These are phyloP conservation scores for Populus simonii DNA, from an alignment of 345 rosid genomes.

Conservation along the genomic window DNA sequence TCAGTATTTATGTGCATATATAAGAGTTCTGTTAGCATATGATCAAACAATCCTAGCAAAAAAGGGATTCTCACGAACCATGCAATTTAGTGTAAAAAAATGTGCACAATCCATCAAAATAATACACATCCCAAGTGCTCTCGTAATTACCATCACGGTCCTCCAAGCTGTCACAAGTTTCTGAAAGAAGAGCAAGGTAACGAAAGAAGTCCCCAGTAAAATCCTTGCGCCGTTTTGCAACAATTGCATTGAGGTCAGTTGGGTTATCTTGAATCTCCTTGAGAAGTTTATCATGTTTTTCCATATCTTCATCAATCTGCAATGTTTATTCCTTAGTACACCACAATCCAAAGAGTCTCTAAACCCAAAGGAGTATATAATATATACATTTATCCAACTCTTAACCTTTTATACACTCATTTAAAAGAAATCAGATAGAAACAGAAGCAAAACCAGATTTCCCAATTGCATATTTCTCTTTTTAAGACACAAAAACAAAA, in stretches of 20 bases:
- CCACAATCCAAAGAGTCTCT: slow-evolving; percentile 21
- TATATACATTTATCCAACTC: not conserved
- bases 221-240: slow-evolving; percentile 68
- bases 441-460: no score
- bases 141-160: slow-evolving; percentile 72
- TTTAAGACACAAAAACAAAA: no score
- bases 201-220: slow-evolving; percentile 78
- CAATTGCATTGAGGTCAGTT: slow-evolving; percentile 70
- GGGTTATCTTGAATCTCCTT: slow-evolving; percentile 81
- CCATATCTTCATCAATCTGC: slow-evolving; percentile 97
- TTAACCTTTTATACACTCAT: no score
- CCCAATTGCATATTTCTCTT: no score
- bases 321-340: slow-evolving; percentile 46
- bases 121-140: slow-evolving; percentile 2
- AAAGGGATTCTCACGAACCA: not conserved
- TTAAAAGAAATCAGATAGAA: no score
- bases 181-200: slow-evolving; percentile 59
- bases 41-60: not conserved
- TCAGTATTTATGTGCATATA: no score
- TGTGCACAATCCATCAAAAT: slow-evolving; percentile 1
- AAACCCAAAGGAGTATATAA: slow-evolving; percentile 26
- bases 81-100: not conserved
- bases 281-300: slow-evolving; percentile 62
- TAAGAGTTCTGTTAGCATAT: not conserved
- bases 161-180: slow-evolving; percentile 65